Conservation (phyloP, 1,284 basidiomycete species). For the Cronartium ribicola region DNA sequence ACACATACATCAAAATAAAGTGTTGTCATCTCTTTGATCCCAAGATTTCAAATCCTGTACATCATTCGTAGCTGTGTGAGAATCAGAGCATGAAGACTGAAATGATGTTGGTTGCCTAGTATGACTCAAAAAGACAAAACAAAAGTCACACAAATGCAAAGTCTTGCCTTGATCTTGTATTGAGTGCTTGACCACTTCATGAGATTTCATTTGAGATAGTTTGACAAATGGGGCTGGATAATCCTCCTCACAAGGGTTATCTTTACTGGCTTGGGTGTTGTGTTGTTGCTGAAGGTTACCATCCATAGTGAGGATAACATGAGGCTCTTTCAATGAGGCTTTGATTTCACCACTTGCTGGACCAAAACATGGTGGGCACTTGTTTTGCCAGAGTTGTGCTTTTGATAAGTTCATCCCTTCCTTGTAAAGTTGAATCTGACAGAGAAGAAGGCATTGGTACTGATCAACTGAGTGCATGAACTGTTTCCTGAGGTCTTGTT, state of each 20-base stretch:
- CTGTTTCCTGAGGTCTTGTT: not conserved
- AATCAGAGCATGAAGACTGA: not conserved
- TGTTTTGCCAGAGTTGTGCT: not conserved
- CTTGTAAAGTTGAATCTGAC: too few relatives aligned
- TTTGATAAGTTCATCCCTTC: not conserved
- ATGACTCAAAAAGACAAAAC: not conserved
- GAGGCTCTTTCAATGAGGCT: not conserved
- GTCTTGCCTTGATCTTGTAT: not conserved
- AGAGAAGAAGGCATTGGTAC: not conserved
- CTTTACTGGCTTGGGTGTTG: slow-evolving; percentile 5
- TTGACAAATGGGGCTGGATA: slow-evolving; percentile 6
- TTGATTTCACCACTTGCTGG: not conserved
- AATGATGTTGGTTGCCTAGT: not conserved
- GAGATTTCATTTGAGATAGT: not conserved
- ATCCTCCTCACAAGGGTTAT: not conserved
- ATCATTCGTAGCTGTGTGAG: slow-evolving; percentile 4
- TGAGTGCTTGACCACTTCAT: not conserved
- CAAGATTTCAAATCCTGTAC: not conserved
- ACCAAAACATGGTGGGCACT: slow-evolving; percentile 15
- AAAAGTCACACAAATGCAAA: not conserved
- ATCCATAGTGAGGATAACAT: not conserved
- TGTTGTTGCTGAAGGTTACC: not conserved
- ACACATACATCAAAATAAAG: not conserved
- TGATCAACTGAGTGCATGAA: not conserved
- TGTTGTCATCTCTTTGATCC: not conserved